These are phyloP conservation scores for Aspergillus asperescens DNA, from an alignment of 495 filamentous ascomycete genomes.

Conservation along the genomic window DNA sequence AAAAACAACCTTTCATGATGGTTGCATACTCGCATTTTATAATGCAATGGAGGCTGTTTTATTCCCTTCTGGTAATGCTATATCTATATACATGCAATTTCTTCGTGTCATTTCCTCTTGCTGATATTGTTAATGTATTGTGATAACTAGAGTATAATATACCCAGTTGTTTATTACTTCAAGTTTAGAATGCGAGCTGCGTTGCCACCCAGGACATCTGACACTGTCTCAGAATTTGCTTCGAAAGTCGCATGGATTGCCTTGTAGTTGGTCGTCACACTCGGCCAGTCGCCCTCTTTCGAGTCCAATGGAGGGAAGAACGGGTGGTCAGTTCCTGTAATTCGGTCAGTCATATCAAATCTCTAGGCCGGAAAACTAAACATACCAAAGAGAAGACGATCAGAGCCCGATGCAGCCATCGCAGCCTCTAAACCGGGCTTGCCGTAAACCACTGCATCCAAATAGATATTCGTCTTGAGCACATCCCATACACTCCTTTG, in stretches of 20 bases:
- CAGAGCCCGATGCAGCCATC: conserved; percentile 44
- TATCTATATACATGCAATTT: conserved; percentile 6
- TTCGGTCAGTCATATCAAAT: conserved; percentile 13
- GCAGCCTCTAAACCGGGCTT: conserved; percentile 71
- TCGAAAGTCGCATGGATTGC: conserved; percentile 61
- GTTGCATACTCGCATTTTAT: neutral
- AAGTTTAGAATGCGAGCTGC: conserved; percentile 60
- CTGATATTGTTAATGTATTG: neutral
- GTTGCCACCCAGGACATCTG: conserved; percentile 62
- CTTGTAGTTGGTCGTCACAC: conserved; percentile 70
- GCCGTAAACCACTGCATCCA: conserved; percentile 85
- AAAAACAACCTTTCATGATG: conserved; percentile 1
- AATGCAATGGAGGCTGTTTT: neutral
- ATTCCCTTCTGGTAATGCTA: neutral
- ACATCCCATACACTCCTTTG: conserved; percentile 66
- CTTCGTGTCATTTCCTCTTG: neutral
- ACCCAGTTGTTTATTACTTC: conserved; percentile 23
- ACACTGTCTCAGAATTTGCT: conserved; percentile 42
- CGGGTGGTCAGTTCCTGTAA: conserved; percentile 75
- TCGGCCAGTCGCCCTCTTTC: conserved; percentile 66
- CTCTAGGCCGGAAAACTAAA: conserved; percentile 2
- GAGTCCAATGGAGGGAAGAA: conserved; percentile 80
- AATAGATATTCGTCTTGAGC: conserved; percentile 76
- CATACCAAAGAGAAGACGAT: conserved; percentile 72
- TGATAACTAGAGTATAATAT: neutral